Conservation (phyloP, 192 early-diverging fungal species). For the Coemansia sp. region DNA sequence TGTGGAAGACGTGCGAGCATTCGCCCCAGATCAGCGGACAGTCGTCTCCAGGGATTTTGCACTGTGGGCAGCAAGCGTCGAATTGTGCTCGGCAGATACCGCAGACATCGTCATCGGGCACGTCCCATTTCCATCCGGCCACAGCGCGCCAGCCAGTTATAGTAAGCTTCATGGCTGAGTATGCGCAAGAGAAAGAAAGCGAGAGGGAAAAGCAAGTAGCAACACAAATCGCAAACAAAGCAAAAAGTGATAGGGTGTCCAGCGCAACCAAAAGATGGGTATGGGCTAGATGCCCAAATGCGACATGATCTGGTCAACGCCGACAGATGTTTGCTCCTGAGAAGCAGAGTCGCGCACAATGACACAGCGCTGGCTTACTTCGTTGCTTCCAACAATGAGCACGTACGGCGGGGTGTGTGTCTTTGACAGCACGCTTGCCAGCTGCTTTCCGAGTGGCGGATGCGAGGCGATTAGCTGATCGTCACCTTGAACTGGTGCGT, state of each 20-base stretch:
- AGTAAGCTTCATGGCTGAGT: constrained; percentile 31
- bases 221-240: too few relatives aligned
- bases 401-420: constrained; percentile 2
- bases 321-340: not conserved
- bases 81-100: constrained; percentile 86
- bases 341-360: constrained; percentile 16
- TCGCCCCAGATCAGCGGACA: constrained; percentile 87
- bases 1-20: constrained; percentile 90
- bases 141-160: constrained; percentile 68
- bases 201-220: too few relatives aligned
- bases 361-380: constrained; percentile 8
- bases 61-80: constrained; percentile 81
- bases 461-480: not conserved
- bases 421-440: constrained; percentile 16
- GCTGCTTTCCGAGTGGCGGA: constrained; percentile 33
- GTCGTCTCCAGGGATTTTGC: constrained; percentile 83
- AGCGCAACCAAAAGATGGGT: not conserved
- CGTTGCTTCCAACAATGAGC: constrained; percentile 24
- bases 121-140: constrained; percentile 87
- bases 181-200: not conserved
- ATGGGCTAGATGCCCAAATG: not conserved
- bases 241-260: too few relatives aligned
- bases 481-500: not conserved
- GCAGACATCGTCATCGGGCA: constrained; percentile 80
- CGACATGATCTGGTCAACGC: not conserved